phyloP scores from a whole-genome alignment of 805 yeast species.

The Pichia deserticola region DNA sequence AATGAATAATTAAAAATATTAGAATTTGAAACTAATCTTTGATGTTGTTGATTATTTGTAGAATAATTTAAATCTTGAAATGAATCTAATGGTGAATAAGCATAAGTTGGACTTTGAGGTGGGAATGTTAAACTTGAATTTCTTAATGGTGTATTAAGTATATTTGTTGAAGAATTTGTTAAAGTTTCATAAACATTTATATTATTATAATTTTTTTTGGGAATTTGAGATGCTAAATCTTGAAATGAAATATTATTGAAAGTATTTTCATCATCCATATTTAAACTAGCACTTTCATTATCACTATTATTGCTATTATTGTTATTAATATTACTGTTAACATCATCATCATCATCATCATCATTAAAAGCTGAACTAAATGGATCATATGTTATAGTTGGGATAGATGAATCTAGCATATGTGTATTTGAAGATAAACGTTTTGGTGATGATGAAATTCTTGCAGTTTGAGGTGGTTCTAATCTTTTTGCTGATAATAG shows the following conservation, averaged over 20 bases:
- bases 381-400: background rate
- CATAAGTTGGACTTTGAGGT: background rate
- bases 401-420: constrained; percentile 3
- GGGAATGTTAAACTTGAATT: background rate
- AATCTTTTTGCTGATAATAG: background rate
- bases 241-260: background rate
- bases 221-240: background rate
- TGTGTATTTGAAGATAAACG: background rate
- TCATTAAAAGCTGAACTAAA: constrained; percentile 1
- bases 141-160: constrained; percentile 2
- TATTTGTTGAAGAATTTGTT: constrained; percentile 1
- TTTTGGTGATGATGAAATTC: constrained; percentile 2
- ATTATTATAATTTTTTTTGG: background rate
- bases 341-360: background rate
- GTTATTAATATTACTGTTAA: background rate
- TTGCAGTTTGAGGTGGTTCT: constrained; percentile 4
- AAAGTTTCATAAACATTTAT: background rate
- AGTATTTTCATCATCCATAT: background rate
- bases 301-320: background rate
- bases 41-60: background rate
- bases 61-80: constrained; percentile 3
- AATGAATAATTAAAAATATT: background rate
- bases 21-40: constrained; percentile 5
- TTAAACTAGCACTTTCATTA: too few relatives aligned
- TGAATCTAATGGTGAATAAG: constrained; percentile 10